Base-by-base conservation (phyloP, 768 basidiomycete genomes). In the Lanmaoa rubissima region DNA sequence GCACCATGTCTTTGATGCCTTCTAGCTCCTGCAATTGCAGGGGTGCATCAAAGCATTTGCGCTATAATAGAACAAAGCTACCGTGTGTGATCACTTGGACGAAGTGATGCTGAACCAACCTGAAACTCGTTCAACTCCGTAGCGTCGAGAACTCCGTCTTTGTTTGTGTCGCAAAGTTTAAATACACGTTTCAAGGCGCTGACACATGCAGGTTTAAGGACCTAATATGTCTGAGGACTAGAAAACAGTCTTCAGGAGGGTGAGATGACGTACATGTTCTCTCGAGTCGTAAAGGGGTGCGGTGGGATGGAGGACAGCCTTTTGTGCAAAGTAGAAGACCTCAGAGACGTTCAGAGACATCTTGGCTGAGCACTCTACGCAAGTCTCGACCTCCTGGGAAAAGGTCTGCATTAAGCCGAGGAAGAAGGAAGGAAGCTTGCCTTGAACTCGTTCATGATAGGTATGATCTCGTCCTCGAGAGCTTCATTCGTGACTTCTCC, bases 361-460 rank as follows among this genome's bases (percentile, higher is more conserved):
- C 70, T 90, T 88, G 4, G 94, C 94, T n/a, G 94, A 96, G 67
- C 92, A 93, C 75, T 98, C 96, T 32, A 98, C 91, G 66, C 95
- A 98, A 41, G 96, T 98, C 70, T 98, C 95, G 52, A 98, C 95
- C 82, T 98, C 95, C 96, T 98, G 62, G 5, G 21, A 55, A 53
- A 43, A 35, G 39, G 53, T 73, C 16, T 38, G 28, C 32, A 38
- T 39, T 7, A 44, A 46, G 40, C 41, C 17, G 12, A 19, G n/a
- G 51, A 51, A 43, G 57, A 36, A 51, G 45, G 49, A 26, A 32
- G 28, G 16, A 34, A 26, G 65, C 74, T 53, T 67, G 87, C 94
- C 84, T 99, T 99, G 85, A 96, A 99, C 73, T 98, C 96, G 62
- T 89, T 87, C 96, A 98, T 99, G 53, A 99, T 94, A 32, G 96